Conservation (phyloP, 192 early-diverging fungal genomes). For the Globomyces pollinis-pini region DNA sequence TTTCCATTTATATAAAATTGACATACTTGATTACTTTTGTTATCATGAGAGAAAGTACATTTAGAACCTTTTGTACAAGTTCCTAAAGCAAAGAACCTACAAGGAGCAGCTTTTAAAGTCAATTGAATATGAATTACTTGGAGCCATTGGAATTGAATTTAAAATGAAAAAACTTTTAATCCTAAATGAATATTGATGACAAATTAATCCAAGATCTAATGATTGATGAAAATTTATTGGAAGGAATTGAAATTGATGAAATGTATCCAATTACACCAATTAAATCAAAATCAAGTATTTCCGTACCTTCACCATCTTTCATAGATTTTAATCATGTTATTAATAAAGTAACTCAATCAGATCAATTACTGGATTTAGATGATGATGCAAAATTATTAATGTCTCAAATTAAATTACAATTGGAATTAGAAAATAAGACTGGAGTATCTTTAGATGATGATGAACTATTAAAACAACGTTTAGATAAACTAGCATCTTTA, state of each 20-base stretch:
- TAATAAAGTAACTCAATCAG: background rate
- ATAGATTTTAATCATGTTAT: background rate
- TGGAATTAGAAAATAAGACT: background rate
- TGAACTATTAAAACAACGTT: background rate
- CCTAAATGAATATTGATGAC: too few relatives aligned
- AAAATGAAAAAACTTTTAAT: too few relatives aligned
- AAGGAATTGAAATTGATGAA: background rate
- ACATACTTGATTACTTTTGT: background rate
- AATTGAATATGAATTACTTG: background rate
- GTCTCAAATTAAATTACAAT: background rate
- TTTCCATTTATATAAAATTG: slow-evolving; percentile 7
- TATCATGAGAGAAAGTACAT: slow-evolving; percentile 1
- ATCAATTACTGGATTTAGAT: background rate
- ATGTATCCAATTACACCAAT: background rate
- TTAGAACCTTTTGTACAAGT: background rate
- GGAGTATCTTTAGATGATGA: background rate
- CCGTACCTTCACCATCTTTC: background rate
- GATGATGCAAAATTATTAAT: background rate
- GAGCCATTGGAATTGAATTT: background rate
- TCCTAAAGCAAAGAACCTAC: slow-evolving; percentile 1
- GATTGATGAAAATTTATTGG: background rate
- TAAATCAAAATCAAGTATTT: too few relatives aligned
- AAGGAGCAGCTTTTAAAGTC: background rate
- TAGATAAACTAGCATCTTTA: background rate
- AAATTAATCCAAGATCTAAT: background rate